Base-by-base conservation (phyloP, 306 rosid species). In the Pterocarpus macrocarpus region DNA sequence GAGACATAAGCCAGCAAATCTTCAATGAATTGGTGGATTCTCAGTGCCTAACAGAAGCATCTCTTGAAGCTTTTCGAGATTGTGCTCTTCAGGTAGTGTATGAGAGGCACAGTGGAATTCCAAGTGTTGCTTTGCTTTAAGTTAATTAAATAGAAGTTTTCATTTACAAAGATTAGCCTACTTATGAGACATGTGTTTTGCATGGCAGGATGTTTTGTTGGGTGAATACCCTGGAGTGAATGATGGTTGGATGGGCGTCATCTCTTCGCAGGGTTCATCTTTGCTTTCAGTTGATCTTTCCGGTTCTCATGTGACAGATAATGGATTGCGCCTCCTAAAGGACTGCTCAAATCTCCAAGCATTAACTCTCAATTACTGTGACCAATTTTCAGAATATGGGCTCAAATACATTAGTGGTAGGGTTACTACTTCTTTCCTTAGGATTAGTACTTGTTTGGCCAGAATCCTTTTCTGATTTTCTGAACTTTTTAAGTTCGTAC, bases 1-100 rank as follows among this genome's bases (percentile, higher is more conserved):
- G 90, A 81, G 96, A 91, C 70, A 80, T 91, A 65, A 91, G 92
- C 58, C 96, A 91, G 83, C 89, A 85, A 76, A 83, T 91, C 62
- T 91, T 91, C 85, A 83, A 86, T 30, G 90, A 89, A 56, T 52
- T 91, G 87, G 89, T 91, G 68, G 86, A 77, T 79, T 88, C 93
- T 57, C 85, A 67, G 61, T 80, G 87, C 82, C 89, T 91, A 17
- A 88, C 87, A 4, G 88, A 91, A 63, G 80, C 41, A 2, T 89
- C 89, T 56, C 79, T 89, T 0, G 66, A 86, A 77, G 86, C 92
- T 61, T 91, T 91, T 76, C 81, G 85, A 76, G 90, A 91, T 69
- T 91, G 96, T 69, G 96, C 92, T 77, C 90, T 91, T 58, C 86
- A 85, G 96, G 93, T 91, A 84, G 72, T 68, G 12, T 62, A 7